phyloP scores from a whole-genome alignment of 768 basidiomycete genomes.

The Trametes punicea region DNA sequence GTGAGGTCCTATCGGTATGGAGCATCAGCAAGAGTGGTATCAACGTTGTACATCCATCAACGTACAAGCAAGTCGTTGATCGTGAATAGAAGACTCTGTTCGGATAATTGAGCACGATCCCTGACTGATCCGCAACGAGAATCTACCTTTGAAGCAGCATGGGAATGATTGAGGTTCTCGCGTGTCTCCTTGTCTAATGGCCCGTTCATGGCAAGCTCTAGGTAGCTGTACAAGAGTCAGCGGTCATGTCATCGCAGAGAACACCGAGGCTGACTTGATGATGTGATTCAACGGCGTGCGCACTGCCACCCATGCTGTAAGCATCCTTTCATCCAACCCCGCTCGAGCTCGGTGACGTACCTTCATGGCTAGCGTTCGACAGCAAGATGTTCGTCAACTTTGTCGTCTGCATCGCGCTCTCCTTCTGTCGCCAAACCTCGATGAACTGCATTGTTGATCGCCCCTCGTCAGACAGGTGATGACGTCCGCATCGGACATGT shows the following conservation, averaged over 20 bases:
- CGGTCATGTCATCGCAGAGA: background rate
- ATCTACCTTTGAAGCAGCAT: slow-evolving; percentile 68
- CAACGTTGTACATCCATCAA: background rate
- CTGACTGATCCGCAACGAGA: background rate
- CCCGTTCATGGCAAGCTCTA: slow-evolving; percentile 79
- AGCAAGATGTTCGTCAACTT: slow-evolving; percentile 71
- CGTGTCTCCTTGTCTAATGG: slow-evolving; percentile 69
- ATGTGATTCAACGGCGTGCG: slow-evolving; percentile 80
- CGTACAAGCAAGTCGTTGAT: slow-evolving; percentile 75
- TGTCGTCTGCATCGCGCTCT: slow-evolving; percentile 65
- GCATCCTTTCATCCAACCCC: background rate
- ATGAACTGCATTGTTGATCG: slow-evolving; percentile 73
- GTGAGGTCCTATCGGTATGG: slow-evolving; percentile 56
- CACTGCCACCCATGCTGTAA: slow-evolving; percentile 36
- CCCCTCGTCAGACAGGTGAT: background rate
- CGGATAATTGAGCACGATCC: background rate
- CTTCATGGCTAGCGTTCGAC: slow-evolving; percentile 83
- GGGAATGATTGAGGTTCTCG: slow-evolving; percentile 67
- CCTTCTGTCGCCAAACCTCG: slow-evolving; percentile 83
- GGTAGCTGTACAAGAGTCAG: slow-evolving; percentile 43
- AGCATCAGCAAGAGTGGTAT: background rate
- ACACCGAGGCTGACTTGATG: slow-evolving; percentile 53
- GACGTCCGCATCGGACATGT: background rate
- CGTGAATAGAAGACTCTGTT: slow-evolving; percentile 70
- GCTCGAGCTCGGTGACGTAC: slow-evolving; percentile 31